These are phyloP conservation scores for Dothistroma pini DNA, from an alignment of 2,329 filamentous ascomycete genomes.

Conservation along the genomic window DNA sequence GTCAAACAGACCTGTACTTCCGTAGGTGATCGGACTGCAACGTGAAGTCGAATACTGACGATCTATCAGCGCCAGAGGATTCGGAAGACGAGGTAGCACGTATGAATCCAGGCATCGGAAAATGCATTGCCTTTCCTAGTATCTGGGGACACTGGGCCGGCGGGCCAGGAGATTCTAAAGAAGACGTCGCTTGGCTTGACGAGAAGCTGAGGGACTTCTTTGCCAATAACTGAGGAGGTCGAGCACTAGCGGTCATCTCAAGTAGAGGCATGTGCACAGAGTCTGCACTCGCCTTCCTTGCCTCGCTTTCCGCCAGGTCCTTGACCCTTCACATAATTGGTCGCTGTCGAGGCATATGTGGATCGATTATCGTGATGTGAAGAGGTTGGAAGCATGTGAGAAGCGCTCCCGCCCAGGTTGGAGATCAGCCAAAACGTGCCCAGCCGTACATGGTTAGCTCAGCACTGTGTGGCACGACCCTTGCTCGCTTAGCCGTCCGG, in stretches of 20 bases:
- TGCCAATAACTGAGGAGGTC: conserved; percentile 20
- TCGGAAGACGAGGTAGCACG: conserved; percentile 67
- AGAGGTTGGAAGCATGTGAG: background rate
- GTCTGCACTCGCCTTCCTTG: too few species aligned
- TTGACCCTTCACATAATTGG: too few species aligned
- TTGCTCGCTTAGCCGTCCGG: background rate
- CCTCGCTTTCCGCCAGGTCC: too few species aligned
- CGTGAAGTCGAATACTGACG: conserved; percentile 9
- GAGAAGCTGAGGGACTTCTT: conserved; percentile 56
- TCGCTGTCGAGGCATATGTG: background rate
- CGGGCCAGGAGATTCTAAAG: conserved; percentile 64
- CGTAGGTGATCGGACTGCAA: conserved; percentile 44
- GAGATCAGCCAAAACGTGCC: background rate
- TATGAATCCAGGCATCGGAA: conserved; percentile 58
- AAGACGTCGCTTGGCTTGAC: conserved; percentile 71
- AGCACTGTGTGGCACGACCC: background rate
- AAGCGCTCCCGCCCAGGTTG: background rate
- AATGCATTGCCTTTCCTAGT: conserved; percentile 42
- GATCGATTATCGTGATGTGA: background rate
- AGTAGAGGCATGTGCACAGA: too few species aligned
- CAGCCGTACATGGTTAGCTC: background rate
- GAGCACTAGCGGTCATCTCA: background rate
- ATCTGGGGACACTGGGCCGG: conserved; percentile 61
- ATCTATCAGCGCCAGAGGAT: conserved; percentile 60
- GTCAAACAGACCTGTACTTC: conserved; percentile 75